Evolutionary conservation across 768 basidiomycete genomes (phyloP).

Genomic region (Candolleomyces aberdarensis): DNA sequence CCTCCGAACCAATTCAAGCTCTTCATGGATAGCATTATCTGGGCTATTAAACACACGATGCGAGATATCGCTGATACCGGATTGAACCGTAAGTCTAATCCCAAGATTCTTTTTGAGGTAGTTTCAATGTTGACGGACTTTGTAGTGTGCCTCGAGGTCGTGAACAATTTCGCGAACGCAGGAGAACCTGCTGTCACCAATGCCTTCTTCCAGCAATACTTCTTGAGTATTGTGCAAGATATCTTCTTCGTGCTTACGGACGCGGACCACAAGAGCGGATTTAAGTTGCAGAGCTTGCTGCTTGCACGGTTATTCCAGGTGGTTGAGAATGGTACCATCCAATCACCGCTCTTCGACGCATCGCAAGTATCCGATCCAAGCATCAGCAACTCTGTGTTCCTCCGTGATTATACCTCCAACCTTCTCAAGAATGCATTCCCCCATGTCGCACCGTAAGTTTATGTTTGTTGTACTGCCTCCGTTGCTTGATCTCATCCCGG

Average conservation of each 20-base stretch:
- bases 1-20: conserved; percentile 95
- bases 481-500: conserved; percentile 9
- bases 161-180: conserved; percentile 86
- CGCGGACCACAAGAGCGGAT: conserved; percentile 98
- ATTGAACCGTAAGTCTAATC: conserved; percentile 55
- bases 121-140: conserved; percentile 3
- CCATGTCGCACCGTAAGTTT: conserved; percentile 78
- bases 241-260: conserved; percentile 97
- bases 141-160: conserved; percentile 85
- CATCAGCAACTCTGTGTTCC: conserved; percentile 75
- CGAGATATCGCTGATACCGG: conserved; percentile 95
- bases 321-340: conserved; percentile 67
- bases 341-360: conserved; percentile 83
- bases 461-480: conserved; percentile 3
- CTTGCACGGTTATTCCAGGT: conserved; percentile 92
- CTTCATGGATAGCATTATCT: conserved; percentile 96
- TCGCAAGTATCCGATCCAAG: conserved; percentile 63
- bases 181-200: conserved; percentile 79
- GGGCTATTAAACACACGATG: conserved; percentile 99
- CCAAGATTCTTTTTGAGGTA: neutral
- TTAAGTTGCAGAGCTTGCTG: conserved; percentile 92
- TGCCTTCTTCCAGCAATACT: conserved; percentile 96
- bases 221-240: conserved; percentile 89
- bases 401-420: conserved; percentile 84
- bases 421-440: conserved; percentile 88